Conservation (phyloP, 257 asterid species). For the Linaria vulgaris region DNA sequence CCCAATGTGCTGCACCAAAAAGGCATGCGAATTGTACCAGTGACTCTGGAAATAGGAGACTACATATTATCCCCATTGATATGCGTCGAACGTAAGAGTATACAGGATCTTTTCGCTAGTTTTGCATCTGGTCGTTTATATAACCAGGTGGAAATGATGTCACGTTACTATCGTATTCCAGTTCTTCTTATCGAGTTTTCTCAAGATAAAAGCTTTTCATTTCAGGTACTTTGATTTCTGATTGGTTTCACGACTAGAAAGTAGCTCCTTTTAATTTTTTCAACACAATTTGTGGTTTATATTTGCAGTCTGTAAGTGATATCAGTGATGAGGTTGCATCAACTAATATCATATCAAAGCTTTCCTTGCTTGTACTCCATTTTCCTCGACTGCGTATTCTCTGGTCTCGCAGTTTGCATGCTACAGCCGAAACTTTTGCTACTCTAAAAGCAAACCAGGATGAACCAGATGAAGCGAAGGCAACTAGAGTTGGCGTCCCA, state of each 20-base stretch:
- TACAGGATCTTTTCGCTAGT: conserved; percentile 89
- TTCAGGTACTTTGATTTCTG: conserved; percentile 74
- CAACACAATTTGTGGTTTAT: conserved; percentile 16
- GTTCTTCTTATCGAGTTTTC: conserved; percentile 97
- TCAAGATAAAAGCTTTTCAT: conserved; percentile 96
- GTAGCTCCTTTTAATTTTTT: conserved; percentile 22
- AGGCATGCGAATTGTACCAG: conserved; percentile 91
- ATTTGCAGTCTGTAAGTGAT: conserved; percentile 79
- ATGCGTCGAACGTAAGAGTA: conserved; percentile 95
- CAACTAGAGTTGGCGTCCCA: conserved; percentile 94
- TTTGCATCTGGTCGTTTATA: conserved; percentile 93
- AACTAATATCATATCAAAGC: conserved; percentile 82
- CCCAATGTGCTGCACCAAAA: conserved; percentile 95
- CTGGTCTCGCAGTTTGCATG: conserved; percentile 97
- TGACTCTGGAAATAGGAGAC: conserved; percentile 96
- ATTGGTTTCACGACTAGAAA: not conserved
- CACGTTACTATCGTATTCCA: conserved; percentile 89
- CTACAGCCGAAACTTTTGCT: conserved; percentile 87
- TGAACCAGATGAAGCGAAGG: conserved; percentile 95
- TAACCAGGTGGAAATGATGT: conserved; percentile 98
- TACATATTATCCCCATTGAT: conserved; percentile 90
- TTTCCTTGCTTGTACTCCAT: conserved; percentile 90
- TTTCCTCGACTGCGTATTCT: conserved; percentile 93
- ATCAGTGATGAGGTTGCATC: conserved; percentile 94
- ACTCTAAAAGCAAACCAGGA: conserved; percentile 90